Percentiles rank a stretch among this genome's conserved stretches.
These are phyloP conservation scores for Coniochaeta sp. DNA, from an alignment of 2,329 filamentous ascomycete genomes.

Conservation along the genomic window DNA sequence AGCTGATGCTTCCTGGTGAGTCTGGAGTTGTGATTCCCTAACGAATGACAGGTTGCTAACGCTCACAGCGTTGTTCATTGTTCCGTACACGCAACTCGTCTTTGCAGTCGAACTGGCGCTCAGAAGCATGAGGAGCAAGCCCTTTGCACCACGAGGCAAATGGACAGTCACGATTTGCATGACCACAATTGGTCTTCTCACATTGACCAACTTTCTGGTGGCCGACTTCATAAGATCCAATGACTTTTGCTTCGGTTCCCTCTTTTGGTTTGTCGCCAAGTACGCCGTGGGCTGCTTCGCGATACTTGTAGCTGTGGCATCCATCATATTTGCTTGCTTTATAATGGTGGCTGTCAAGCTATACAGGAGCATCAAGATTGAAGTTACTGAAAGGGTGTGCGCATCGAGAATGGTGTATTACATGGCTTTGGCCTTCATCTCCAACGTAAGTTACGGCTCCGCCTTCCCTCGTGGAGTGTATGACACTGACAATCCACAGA, in stretches of 20 bases:
- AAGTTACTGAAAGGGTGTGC: constrained; percentile 51
- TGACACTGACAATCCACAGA: constrained; percentile 24
- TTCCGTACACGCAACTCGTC: constrained; percentile 58
- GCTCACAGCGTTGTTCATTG: constrained; percentile 54
- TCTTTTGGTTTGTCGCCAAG: constrained; percentile 59
- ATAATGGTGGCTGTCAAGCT: constrained; percentile 50
- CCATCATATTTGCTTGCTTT: constrained; percentile 42
- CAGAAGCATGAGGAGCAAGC: constrained; percentile 44
- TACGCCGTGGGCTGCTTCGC: constrained; percentile 53
- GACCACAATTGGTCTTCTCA: constrained; percentile 38
- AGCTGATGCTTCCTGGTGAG: constrained; percentile 54
- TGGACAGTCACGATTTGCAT: constrained; percentile 55
- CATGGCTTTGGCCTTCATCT: constrained; percentile 47
- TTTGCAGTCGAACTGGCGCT: constrained; percentile 57
- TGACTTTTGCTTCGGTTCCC: constrained; percentile 58
- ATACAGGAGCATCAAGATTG: constrained; percentile 45
- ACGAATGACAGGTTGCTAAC: not conserved
- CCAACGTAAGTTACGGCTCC: constrained; percentile 44
- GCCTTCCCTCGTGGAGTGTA: not conserved
- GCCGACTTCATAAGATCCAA: constrained; percentile 47
- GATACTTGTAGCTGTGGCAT: constrained; percentile 43
- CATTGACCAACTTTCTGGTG: constrained; percentile 51
- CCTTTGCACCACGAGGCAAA: constrained; percentile 52
- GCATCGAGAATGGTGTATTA: constrained; percentile 68
- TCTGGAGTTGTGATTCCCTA: not conserved